A percentile compares a stretch with the other conserved stretches of the same genome.
Conservation (phyloP, 2,329 filamentous ascomycete species). For the Cytospora mali region DNA sequence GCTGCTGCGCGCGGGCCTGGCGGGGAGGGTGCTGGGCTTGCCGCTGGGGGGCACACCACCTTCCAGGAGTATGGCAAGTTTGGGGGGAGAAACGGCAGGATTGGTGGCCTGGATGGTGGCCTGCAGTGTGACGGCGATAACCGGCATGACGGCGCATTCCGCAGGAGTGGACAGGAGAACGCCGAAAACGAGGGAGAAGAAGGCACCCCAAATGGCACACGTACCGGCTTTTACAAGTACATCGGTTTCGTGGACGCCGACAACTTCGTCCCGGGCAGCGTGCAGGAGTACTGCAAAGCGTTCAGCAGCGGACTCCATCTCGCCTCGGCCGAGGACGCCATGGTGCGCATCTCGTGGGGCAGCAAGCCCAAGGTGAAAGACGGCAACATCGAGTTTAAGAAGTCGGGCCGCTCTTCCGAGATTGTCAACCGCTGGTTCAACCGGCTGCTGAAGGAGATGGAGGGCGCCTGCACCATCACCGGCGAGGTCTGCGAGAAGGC, state of each 20-base stretch:
- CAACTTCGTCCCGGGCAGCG: conserved; percentile 36
- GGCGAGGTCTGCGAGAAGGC: conserved; percentile 7
- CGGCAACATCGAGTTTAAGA: conserved; percentile 33
- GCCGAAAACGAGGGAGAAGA: background rate
- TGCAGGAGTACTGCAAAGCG: conserved; percentile 38
- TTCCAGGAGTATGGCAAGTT: background rate
- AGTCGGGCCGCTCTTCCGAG: conserved; percentile 36
- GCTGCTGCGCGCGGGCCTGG: conserved; percentile 27
- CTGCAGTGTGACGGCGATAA: conserved; percentile 4
- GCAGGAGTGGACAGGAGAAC: background rate
- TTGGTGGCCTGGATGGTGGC: background rate
- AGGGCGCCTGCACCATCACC: conserved; percentile 13
- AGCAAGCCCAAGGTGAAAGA: conserved; percentile 38
- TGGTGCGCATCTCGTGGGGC: conserved; percentile 40
- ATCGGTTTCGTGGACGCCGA: conserved; percentile 41
- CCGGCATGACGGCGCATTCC: background rate
- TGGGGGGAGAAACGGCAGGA: conserved; percentile 10
- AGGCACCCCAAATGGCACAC: background rate
- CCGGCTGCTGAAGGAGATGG: conserved; percentile 29
- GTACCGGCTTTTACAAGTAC: conserved; percentile 31
- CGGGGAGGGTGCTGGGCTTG: conserved; percentile 14
- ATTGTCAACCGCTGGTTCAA: conserved; percentile 40
- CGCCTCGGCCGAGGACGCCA: conserved; percentile 31
- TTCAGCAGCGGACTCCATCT: conserved; percentile 38
- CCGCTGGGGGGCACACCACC: background rate